phyloP scores from a whole-genome alignment of 306 rosid genomes.

The Cicer arietinum region DNA sequence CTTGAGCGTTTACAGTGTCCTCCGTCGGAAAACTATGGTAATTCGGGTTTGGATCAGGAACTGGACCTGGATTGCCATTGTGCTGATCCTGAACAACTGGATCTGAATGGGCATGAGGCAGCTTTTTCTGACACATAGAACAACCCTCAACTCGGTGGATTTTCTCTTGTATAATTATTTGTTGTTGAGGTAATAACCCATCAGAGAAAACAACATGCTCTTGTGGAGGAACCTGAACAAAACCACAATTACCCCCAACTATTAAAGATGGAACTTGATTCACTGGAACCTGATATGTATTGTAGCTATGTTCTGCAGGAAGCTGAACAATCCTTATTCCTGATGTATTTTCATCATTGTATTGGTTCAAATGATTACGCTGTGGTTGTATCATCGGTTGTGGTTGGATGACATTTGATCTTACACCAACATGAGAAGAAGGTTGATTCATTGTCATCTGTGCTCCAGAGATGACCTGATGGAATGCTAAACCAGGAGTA shows the following conservation, averaged over 20 bases:
- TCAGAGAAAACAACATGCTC: slow-evolving; percentile 62
- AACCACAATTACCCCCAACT: slow-evolving; percentile 62
- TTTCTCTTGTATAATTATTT: slow-evolving; percentile 57
- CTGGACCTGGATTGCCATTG: slow-evolving; percentile 45
- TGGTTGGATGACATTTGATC: slow-evolving; percentile 59
- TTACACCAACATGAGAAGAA: slow-evolving; percentile 57
- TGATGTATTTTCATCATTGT: slow-evolving; percentile 60
- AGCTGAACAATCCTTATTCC: slow-evolving; percentile 66
- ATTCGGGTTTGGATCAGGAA: slow-evolving; percentile 57
- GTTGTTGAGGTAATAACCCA: slow-evolving; percentile 62
- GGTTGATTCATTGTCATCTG: slow-evolving; percentile 62
- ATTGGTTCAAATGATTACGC: slow-evolving; percentile 61
- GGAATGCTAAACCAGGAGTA: slow-evolving; percentile 50
- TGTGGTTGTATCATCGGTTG: slow-evolving; percentile 63
- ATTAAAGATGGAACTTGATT: slow-evolving; percentile 59
- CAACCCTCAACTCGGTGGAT: slow-evolving; percentile 60
- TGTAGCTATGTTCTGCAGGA: slow-evolving; percentile 73
- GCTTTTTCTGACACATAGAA: slow-evolving; percentile 71
- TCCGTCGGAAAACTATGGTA: slow-evolving; percentile 59
- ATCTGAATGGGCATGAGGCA: slow-evolving; percentile 93
- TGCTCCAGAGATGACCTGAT: slow-evolving; percentile 60
- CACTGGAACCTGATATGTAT: slow-evolving; percentile 59
- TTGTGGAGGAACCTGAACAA: slow-evolving; percentile 70
- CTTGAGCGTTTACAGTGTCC: slow-evolving; percentile 59
- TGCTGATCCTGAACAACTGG: slow-evolving; percentile 63